phyloP scores from a whole-genome alignment of 495 filamentous ascomycete genomes.

The Penicillium tannophilum region DNA sequence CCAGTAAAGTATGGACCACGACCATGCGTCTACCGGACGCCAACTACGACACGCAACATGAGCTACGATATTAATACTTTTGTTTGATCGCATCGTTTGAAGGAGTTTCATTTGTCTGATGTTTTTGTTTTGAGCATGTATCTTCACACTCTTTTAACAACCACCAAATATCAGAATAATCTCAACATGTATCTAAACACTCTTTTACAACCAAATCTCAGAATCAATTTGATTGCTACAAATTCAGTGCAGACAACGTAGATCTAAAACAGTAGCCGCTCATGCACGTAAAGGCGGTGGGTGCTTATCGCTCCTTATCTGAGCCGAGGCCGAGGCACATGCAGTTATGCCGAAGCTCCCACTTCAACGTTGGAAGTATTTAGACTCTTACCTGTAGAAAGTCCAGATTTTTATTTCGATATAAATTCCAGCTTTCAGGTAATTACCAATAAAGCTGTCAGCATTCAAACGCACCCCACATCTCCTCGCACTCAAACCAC shows the following conservation, averaged over 20 bases:
- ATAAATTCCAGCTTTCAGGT: neutral
- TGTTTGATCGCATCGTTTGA: neutral
- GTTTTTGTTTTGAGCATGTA: neutral
- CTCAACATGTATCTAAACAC: neutral
- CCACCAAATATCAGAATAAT: neutral
- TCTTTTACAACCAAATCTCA: neutral
- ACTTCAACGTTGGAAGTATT: neutral
- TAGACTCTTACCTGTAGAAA: neutral
- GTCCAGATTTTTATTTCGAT: neutral
- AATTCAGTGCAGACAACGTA: neutral
- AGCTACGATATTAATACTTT: neutral
- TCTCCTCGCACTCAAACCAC: neutral
- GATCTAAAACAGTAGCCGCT: neutral
- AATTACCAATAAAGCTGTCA: neutral
- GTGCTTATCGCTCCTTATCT: constrained; percentile 17
- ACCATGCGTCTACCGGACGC: neutral
- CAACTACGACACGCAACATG: neutral
- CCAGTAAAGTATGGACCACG: constrained; percentile 45
- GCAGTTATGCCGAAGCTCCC: neutral
- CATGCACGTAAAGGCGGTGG: neutral
- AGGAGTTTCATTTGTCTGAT: neutral
- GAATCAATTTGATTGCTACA: neutral
- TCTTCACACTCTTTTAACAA: neutral
- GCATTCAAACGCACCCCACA: neutral
- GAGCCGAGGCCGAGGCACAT: constrained; percentile 20